Base-by-base conservation (phyloP, 495 filamentous ascomycete species). In the Tuber indicum region DNA sequence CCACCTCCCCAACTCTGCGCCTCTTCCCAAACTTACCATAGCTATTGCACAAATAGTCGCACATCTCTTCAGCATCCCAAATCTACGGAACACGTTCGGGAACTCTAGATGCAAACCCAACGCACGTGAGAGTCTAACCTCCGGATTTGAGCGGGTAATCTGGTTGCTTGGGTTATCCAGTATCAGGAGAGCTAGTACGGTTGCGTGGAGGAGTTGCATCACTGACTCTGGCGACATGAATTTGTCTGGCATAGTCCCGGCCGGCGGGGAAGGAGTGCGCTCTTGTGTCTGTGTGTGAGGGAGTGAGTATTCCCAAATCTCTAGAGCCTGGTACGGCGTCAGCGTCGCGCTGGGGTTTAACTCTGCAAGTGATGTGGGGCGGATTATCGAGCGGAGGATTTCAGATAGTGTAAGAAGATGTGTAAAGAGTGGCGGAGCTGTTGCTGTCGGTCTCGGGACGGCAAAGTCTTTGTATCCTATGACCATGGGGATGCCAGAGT, bases 381-480 rank as follows among this genome's bases (percentile, higher is more conserved):
- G 45, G 41, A 80, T 80, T n/a, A 75, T 79, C 46, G 73, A 80
- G 41, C 78, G 78, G 41, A 80, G 77, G 26, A 80, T 66, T 42
- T 80, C 78, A 1, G 78, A 80, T 41, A 80, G 58, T 9, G 78
- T 73, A 12, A 75, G 71, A 32, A 80, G 73, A 36, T 72, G 73
- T 23, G 21, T 26, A 39, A 80, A 79, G 23, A 79, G 46, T 2
- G 70, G 45, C 36, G 78, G 73, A 9, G n/a, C 32, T 14, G 73
- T 6, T 21, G 12, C 32, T 23, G 73, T 3, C 26, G 76, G 77
- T 7, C 45, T 43, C 10, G 73, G 42, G 44, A 79, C 71, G 36
- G 75, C 79, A 73, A 80, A 80, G 70, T 80, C 78, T 62, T 77
- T 76, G 45, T 80, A 80, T 42, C 79, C 76, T 44, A 80, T 79